These are phyloP conservation scores for Colletotrichum spaethianum DNA, from an alignment of 2,329 filamentous ascomycete species.

Conservation along the genomic window DNA sequence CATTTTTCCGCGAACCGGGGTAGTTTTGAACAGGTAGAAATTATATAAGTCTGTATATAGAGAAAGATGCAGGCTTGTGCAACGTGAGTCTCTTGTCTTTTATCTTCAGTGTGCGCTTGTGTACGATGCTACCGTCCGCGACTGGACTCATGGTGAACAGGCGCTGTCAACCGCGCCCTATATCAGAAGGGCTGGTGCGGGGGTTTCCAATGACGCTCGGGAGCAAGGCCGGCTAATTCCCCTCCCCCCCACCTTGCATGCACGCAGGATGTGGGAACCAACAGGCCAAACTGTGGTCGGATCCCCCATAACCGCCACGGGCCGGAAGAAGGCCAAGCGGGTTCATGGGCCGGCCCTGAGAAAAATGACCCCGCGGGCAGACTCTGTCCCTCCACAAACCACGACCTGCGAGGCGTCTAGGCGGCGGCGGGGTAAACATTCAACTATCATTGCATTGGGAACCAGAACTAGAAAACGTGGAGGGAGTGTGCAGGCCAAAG, in stretches of 20 bases:
- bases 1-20: background rate
- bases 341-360: background rate
- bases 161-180: slow-evolving; percentile 7
- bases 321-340: slow-evolving; percentile 12
- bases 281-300: background rate
- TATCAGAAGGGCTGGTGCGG: slow-evolving; percentile 9
- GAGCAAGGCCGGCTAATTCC: slow-evolving; percentile 8
- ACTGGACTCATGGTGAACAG: background rate
- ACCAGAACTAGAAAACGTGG: background rate
- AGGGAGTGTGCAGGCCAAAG: background rate
- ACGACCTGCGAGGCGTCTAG: background rate
- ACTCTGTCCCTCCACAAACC: background rate
- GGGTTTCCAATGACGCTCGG: background rate
- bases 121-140: background rate
- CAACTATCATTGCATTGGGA: background rate
- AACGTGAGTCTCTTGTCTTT: background rate
- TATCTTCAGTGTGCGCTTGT: background rate
- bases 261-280: background rate
- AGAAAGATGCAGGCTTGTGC: background rate
- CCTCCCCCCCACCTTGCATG: background rate
- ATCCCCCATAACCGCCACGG: slow-evolving; percentile 1
- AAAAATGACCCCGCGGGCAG: background rate
- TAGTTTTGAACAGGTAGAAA: no score
- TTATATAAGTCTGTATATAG: background rate
- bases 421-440: background rate